These are phyloP conservation scores for Microascus cirrosus DNA, from an alignment of 2,329 filamentous ascomycete species.

Conservation along the genomic window DNA sequence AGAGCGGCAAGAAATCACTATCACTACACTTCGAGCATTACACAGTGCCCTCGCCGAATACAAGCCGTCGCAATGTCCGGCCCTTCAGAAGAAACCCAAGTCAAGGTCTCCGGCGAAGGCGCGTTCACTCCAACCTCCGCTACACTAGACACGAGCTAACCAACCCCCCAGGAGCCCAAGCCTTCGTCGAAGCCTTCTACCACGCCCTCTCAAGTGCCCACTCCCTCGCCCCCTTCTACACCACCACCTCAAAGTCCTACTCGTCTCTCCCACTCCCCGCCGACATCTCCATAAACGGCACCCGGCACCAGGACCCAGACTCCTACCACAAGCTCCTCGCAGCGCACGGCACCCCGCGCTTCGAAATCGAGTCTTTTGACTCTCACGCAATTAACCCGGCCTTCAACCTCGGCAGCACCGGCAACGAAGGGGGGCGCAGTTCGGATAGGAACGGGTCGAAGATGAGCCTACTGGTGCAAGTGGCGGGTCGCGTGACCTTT, in stretches of 20 bases:
- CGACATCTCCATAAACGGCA: slow-evolving; percentile 73
- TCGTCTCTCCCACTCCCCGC: slow-evolving; percentile 30
- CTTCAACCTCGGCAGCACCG: slow-evolving; percentile 44
- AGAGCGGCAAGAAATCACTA: background rate
- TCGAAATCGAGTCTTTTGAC: slow-evolving; percentile 67
- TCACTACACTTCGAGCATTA: background rate
- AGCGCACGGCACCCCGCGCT: slow-evolving; percentile 46
- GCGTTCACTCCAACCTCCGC: background rate
- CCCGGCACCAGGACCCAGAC: slow-evolving; percentile 46
- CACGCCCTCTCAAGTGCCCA: slow-evolving; percentile 55
- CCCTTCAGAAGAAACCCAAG: slow-evolving; percentile 7
- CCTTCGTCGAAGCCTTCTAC: slow-evolving; percentile 45
- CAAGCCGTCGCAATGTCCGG: slow-evolving; percentile 1
- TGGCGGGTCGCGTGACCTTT: slow-evolving; percentile 62
- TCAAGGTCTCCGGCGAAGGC: slow-evolving; percentile 8
- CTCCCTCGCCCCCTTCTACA: slow-evolving; percentile 59
- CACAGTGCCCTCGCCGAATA: background rate
- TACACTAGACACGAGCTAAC: background rate
- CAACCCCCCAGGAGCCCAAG: slow-evolving; percentile 7
- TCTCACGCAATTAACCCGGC: slow-evolving; percentile 66
- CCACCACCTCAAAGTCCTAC: slow-evolving; percentile 43
- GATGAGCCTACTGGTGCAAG: slow-evolving; percentile 61
- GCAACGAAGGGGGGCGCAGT: slow-evolving; percentile 26
- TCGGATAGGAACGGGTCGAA: slow-evolving; percentile 39
- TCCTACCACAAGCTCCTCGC: slow-evolving; percentile 60